These are phyloP conservation scores for Amauroascus niger DNA, from an alignment of 2,329 filamentous ascomycete genomes.

Conservation along the genomic window DNA sequence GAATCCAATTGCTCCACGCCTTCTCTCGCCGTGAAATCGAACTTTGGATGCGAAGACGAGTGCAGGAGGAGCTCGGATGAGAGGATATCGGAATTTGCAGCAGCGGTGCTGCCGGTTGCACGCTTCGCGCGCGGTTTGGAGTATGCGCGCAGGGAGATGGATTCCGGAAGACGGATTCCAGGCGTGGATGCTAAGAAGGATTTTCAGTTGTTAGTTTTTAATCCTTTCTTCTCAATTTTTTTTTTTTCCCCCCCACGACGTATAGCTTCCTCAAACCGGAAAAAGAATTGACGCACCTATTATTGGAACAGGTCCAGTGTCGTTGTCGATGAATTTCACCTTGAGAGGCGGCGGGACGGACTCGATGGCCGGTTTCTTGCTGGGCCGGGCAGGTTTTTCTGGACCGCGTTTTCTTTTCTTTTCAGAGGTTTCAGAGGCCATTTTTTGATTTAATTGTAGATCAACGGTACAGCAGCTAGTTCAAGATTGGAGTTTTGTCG, in stretches of 20 bases:
- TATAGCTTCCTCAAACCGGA: too few species aligned
- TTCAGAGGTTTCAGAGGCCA: conserved; percentile 30
- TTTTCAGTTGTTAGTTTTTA: not conserved
- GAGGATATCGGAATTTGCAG: conserved; percentile 30
- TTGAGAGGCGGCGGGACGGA: conserved; percentile 33
- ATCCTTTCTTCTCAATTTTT: too few species aligned
- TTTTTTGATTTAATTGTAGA: conserved; percentile 17
- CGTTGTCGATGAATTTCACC: conserved; percentile 40
- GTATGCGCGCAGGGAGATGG: conserved; percentile 32
- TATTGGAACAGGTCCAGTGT: conserved; percentile 41
- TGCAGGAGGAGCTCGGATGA: conserved; percentile 49
- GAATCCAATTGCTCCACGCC: conserved; percentile 43
- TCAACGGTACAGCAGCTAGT: not conserved
- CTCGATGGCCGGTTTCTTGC: conserved; percentile 40
- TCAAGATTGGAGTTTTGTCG: not conserved
- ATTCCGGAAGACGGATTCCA: conserved; percentile 21
- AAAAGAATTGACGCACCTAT: conserved; percentile 32
- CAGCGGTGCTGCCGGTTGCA: conserved; percentile 22
- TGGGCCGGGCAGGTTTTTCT: conserved; percentile 36
- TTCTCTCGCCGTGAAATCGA: conserved; percentile 50
- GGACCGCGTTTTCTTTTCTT: conserved; percentile 46
- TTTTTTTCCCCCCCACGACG: too few species aligned
- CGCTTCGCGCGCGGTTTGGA: conserved; percentile 41
- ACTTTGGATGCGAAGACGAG: conserved; percentile 49
- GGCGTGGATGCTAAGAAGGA: conserved; percentile 21